A percentile compares a stretch with the other conserved stretches of the same genome.
Conservation (phyloP, 345 rosid species). For the Draba incana region DNA sequence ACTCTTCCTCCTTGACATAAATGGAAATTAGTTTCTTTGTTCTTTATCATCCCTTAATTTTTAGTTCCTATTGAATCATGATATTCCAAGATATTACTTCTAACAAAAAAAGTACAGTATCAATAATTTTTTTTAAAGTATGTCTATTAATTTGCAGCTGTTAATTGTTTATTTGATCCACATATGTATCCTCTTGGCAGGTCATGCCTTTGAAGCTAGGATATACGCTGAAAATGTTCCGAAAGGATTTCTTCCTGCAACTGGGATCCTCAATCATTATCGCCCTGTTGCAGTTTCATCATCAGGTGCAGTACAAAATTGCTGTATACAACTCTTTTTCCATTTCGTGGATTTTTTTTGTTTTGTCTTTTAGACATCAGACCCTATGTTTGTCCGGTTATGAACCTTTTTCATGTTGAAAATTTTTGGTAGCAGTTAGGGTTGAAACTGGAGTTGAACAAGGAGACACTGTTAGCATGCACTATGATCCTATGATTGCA, state of each 20-base stretch:
- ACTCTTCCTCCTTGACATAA: constrained; percentile 15
- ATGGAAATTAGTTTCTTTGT: not conserved
- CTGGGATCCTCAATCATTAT: constrained; percentile 90
- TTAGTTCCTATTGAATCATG: not conserved
- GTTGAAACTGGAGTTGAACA: constrained; percentile 95
- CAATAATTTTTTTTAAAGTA: not conserved
- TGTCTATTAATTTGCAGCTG: not conserved
- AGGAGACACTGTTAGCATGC: constrained; percentile 96
- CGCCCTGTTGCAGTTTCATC: constrained; percentile 67
- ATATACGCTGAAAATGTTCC: constrained; percentile 96
- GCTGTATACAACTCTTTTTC: constrained; percentile 1
- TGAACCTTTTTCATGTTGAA: constrained; percentile 25
- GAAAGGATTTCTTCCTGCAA: constrained; percentile 93
- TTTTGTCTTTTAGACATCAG: constrained; percentile 2
- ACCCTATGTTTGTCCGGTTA: constrained; percentile 7
- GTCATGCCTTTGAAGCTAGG: constrained; percentile 95
- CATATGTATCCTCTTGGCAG: constrained; percentile 48
- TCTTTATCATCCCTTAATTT: not conserved
- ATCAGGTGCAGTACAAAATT: constrained; percentile 57
- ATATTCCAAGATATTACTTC: not conserved
- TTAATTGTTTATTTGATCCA: constrained; percentile 1
- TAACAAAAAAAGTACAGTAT: not conserved
- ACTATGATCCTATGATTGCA: constrained; percentile 99
- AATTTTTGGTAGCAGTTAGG: constrained; percentile 54
- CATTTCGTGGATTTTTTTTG: not conserved